phyloP scores from a whole-genome alignment of 2,329 filamentous ascomycete genomes.

The Coniochaeta sp. region DNA sequence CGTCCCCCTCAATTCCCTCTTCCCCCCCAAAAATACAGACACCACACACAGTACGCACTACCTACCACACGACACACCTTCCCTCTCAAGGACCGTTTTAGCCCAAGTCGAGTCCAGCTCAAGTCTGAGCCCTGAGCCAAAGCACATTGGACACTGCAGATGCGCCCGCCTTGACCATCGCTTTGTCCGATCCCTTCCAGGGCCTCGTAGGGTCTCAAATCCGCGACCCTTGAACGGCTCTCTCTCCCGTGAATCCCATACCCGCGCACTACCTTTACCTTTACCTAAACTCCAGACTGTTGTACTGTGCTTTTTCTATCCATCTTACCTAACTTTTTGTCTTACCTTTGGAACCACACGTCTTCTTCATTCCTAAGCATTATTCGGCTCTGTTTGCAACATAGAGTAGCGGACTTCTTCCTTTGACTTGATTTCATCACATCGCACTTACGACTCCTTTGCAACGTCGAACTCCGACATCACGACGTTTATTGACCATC shows the following conservation, averaged over 20 bases:
- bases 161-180: slow-evolving; percentile 1
- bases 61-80: background rate
- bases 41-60: too few relatives aligned
- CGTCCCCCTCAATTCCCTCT: background rate
- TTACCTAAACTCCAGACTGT: background rate
- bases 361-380: background rate
- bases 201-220: background rate
- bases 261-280: background rate
- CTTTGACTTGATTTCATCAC: background rate
- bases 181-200: background rate
- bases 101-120: background rate
- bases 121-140: slow-evolving; percentile 1
- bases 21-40: too few relatives aligned
- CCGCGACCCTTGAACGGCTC: background rate
- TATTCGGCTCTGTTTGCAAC: background rate
- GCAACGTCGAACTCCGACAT: background rate
- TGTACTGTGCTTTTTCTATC: background rate
- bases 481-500: background rate
- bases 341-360: background rate
- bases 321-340: background rate
- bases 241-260: background rate
- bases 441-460: background rate
- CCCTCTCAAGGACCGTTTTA: background rate
- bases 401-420: background rate
- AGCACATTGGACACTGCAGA: background rate